Conservation (phyloP, 768 basidiomycete genomes). For the Chlorophyllum brunneum region DNA sequence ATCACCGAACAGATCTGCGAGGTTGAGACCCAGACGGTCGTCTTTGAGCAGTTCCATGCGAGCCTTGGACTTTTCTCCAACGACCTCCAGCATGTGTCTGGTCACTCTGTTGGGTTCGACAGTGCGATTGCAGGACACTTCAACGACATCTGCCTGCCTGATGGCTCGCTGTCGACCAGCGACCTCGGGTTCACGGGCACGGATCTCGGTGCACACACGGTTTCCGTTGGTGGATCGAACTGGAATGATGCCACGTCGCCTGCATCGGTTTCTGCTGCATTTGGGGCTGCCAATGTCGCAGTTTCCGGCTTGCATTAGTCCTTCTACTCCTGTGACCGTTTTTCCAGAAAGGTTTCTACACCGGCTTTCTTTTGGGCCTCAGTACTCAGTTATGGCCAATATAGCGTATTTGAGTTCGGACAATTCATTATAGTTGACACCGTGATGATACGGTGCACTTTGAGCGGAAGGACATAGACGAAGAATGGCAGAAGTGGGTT, state of each 20-base stretch:
- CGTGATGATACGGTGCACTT: no score
- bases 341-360: no score
- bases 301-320: constrained; percentile 7
- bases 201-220: constrained; percentile 25
- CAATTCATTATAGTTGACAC: no score
- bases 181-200: constrained; percentile 24
- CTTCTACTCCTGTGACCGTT: no score
- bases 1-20: constrained; percentile 44
- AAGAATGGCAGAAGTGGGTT: no score
- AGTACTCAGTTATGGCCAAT: no score
- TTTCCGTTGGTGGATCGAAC: constrained; percentile 37
- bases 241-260: constrained; percentile 29
- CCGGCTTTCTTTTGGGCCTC: no score
- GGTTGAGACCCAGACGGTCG: constrained; percentile 43
- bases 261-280: constrained; percentile 5
- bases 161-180: constrained; percentile 25
- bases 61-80: constrained; percentile 35
- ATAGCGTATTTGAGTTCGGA: no score
- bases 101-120: constrained; percentile 31
- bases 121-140: constrained; percentile 25
- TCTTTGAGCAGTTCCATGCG: constrained; percentile 39
- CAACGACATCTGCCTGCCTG: constrained; percentile 22
- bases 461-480: no score
- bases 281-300: constrained; percentile 5
- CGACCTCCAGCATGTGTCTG: constrained; percentile 36